Conservation (phyloP, 2,329 filamentous ascomycete genomes). For the Cryphonectria radicalis region DNA sequence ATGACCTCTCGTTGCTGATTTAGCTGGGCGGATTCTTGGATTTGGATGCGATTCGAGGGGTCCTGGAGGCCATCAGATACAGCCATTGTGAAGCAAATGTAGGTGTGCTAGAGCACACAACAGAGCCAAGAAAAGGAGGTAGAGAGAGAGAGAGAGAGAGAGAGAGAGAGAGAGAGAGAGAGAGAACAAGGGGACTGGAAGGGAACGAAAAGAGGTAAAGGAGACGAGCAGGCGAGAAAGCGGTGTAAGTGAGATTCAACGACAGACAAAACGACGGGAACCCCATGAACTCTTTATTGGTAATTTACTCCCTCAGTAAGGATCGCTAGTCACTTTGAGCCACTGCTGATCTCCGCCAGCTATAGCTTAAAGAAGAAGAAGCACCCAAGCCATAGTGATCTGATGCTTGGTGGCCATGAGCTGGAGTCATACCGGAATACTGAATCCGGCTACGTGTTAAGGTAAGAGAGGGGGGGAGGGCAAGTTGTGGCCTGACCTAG, state of each 20-base stretch:
- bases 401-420: not conserved
- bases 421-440: not conserved
- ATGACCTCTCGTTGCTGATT: not conserved
- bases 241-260: not conserved
- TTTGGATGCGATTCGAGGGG: not conserved
- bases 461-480: not conserved
- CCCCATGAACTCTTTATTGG: not conserved
- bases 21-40: not conserved
- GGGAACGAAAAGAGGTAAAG: not conserved
- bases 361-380: not conserved
- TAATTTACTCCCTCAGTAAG: not conserved
- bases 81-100: not conserved
- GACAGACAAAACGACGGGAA: not conserved
- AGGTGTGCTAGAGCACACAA: not conserved
- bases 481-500: not conserved
- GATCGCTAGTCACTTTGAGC: not conserved
- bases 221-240: not conserved
- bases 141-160: not conserved
- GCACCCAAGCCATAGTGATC: not conserved
- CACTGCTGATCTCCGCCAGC: not conserved
- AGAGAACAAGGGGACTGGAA: not conserved
- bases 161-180: not conserved
- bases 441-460: slow-evolving; percentile 1
- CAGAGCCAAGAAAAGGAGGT: not conserved
- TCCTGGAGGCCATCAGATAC: not conserved